Evolutionary conservation across 352 stramenopile species (phyloP).

Genomic region (Globisporangium radiosum): DNA sequence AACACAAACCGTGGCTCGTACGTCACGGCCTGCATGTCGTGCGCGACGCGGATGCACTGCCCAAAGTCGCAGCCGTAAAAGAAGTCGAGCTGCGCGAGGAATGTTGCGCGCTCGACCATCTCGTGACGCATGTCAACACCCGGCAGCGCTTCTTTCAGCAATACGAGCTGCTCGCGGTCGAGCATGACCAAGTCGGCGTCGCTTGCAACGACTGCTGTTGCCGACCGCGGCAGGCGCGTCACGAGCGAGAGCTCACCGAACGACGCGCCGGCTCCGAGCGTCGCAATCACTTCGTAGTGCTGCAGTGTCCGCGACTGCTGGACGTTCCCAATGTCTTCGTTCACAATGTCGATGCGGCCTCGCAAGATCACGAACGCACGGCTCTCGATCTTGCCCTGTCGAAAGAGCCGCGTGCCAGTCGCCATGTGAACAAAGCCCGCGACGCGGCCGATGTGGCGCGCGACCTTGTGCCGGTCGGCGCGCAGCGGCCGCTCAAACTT

Average conservation of each 20-base stretch:
- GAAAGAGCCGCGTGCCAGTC: constrained; percentile 52
- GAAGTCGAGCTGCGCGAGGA: constrained; percentile 51
- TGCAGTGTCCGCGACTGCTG: constrained; percentile 25
- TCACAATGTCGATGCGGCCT: constrained; percentile 73
- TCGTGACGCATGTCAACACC: constrained; percentile 61
- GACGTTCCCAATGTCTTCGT: constrained; percentile 37
- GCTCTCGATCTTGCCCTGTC: constrained; percentile 67
- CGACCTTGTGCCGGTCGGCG: constrained; percentile 44
- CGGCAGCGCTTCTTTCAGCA: constrained; percentile 29
- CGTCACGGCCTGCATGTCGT: constrained; percentile 48
- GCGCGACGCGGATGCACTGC: constrained; percentile 67
- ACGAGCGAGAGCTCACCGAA: constrained; percentile 74
- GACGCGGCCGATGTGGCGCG: constrained; percentile 38
- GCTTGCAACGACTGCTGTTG: constrained; percentile 49
- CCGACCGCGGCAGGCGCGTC: constrained; percentile 58
- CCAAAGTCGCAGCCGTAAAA: constrained; percentile 53
- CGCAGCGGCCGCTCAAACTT: constrained; percentile 59
- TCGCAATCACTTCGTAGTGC: constrained; percentile 58
- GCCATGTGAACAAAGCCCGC: constrained; percentile 45
- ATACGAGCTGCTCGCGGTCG: constrained; percentile 46
- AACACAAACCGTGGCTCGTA: constrained; percentile 65
- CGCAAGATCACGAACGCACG: constrained; percentile 75
- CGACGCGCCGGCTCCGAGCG: constrained; percentile 53
- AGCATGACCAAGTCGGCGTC: constrained; percentile 70
- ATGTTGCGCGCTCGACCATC: constrained; percentile 68